Conservation (phyloP, 192 early-diverging fungal genomes). For the Phycomyces nitens region DNA sequence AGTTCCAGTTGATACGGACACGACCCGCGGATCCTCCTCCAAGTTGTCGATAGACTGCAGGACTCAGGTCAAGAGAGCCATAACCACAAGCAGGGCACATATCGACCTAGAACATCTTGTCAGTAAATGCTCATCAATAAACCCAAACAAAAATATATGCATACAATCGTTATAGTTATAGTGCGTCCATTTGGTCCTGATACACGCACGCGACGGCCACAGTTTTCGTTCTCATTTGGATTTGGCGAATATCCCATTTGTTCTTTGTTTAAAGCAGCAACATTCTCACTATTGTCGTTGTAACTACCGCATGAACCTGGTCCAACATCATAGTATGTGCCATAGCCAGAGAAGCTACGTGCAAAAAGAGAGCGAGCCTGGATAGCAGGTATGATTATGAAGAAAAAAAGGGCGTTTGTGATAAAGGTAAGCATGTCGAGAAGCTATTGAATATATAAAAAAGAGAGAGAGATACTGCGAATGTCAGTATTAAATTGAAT, state of each 20-base stretch:
- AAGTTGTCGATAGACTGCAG: constrained; percentile 1
- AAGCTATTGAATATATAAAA: too few relatives aligned
- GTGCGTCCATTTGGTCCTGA: too few relatives aligned
- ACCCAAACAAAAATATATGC: neutral
- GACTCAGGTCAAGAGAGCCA: constrained; percentile 42
- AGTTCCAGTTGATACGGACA: neutral
- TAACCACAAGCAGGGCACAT: constrained; percentile 40
- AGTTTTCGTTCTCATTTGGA: constrained; percentile 43
- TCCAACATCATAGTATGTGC: constrained; percentile 53
- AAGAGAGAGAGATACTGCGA: too few relatives aligned
- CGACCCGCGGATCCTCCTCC: neutral
- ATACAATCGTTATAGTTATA: neutral
- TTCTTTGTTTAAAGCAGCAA: constrained; percentile 54
- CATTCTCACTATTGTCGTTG: constrained; percentile 44
- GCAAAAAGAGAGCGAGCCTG: constrained; percentile 3
- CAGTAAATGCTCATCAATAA: neutral
- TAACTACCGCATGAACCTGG: constrained; percentile 51
- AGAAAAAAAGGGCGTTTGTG: too few relatives aligned
- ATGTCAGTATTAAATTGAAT: too few relatives aligned
- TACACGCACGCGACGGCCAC: constrained; percentile 30
- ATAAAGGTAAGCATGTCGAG: too few relatives aligned
- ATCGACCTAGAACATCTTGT: constrained; percentile 18
- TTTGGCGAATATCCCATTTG: constrained; percentile 50
- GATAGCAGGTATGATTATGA: neutral
- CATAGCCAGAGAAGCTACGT: constrained; percentile 45